Conservation (phyloP, 148 eudicot species). For the Polygonum aviculare region DNA sequence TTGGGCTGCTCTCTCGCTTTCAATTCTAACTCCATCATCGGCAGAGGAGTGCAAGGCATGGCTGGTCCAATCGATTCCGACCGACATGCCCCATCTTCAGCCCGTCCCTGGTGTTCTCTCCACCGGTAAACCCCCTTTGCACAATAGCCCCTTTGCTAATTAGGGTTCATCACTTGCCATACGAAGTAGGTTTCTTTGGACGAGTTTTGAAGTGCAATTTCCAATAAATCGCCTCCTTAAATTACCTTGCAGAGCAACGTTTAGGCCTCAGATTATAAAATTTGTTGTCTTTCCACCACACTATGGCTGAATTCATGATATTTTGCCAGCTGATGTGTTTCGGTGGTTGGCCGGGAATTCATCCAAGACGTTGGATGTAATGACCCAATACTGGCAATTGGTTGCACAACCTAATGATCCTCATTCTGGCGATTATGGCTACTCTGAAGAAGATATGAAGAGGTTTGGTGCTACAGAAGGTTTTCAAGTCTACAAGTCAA, state of each 20-base stretch:
- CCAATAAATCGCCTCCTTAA: neutral
- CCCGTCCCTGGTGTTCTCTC: slow-evolving; percentile 77
- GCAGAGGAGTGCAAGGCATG: slow-evolving; percentile 67
- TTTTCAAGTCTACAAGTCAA: slow-evolving; percentile 42
- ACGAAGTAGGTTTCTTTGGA: neutral
- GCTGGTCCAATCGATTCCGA: slow-evolving; percentile 89
- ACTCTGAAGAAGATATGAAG: slow-evolving; percentile 61
- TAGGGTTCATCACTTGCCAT: neutral
- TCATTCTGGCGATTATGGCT: slow-evolving; percentile 87
- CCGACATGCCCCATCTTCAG: slow-evolving; percentile 68
- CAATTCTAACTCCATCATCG: slow-evolving; percentile 15
- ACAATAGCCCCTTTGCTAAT: neutral
- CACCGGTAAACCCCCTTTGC: slow-evolving; percentile 37
- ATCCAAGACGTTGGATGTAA: slow-evolving; percentile 55
- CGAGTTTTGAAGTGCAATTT: neutral
- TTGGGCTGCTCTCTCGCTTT: slow-evolving; percentile 11
- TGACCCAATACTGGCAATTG: slow-evolving; percentile 90
- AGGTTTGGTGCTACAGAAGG: slow-evolving; percentile 73
- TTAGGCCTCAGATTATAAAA: neutral
- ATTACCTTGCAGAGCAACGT: neutral
- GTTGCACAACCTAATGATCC: slow-evolving; percentile 56
- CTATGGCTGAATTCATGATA: neutral
- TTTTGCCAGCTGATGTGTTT: slow-evolving; percentile 64
- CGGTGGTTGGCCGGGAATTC: slow-evolving; percentile 92
- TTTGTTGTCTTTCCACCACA: neutral